Evolutionary conservation across 1,284 basidiomycete species (phyloP), one percentile per base, ranked within the genome.

Genomic region (Violaceomyces palustris): DNA sequence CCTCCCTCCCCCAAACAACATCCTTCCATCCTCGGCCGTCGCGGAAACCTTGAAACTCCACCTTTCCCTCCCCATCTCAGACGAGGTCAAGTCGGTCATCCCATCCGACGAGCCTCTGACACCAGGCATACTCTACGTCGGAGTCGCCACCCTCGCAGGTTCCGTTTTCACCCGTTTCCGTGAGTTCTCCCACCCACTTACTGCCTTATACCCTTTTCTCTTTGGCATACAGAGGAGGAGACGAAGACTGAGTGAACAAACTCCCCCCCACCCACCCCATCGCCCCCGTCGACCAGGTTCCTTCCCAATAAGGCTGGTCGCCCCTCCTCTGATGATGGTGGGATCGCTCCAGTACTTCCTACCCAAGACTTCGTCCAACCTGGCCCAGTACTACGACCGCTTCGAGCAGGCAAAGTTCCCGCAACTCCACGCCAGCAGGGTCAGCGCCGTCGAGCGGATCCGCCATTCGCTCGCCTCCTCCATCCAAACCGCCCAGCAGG

Each of bases 101-200:
- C 82, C 87, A 1, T 80, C 82, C 1, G 79, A 85, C 39, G 91
- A 96, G 76, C 78, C 83, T 1, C 79, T 94, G 28, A 90, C 84
- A 6, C 91, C 91, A 1, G 87, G 86, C 15, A 44, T 65, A n/a
- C 56, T 72, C 26, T 72, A 72, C 31, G 84, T 89, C 43, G 87
- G 88, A 35, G 82, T 96, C 29, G 84, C 88, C 1, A 84, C 88
- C 3, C 82, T 96, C 35, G 86, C 87, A 1, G 87, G 86, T 1
- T 88, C 87, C 44, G 84, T 96, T 61, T 73, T 94, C 44, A 82
- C 86, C 0, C 84, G 90, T 29, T 85, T 84, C 54, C 83, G 90
- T 64, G 56, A 66, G 74, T 64, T 5, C 18, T 27, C 39, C 22
- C 8, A 14, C 11, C n/a, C n/a, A 37, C 8, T 11, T 11, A 23